Base-by-base conservation (phyloP, 495 filamentous ascomycete species). In the Aspergillus diversus region DNA sequence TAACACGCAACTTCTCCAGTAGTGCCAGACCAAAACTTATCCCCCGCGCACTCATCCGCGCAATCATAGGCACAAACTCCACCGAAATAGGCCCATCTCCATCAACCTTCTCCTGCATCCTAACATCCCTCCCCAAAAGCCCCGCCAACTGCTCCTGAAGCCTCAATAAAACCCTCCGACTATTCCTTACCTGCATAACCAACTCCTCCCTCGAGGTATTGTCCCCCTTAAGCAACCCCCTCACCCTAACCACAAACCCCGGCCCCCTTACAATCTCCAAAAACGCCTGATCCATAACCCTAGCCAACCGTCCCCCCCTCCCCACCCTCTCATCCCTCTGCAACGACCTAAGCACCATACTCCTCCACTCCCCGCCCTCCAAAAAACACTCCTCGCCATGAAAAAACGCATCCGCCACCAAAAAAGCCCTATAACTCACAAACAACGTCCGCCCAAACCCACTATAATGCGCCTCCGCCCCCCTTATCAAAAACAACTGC, bases 361-460 rank as follows among this genome's bases (percentile, higher is more conserved):
- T 15, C 13, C 1, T 34, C 57, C 57, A 60, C 9, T 35, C 46
- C 2, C 9, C 15, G 46, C 21, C 47, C 3, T 16, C 57, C 2
- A 60, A 16, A 27, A 60, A 60, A 52, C 57, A 60, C 11, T 8
- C 9, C 37, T 60, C 57, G 4, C 13, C 31, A 3, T 12, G 31
- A 8, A 37, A 33, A 8, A 60, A 37, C 3, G 57, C 57, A n/a
- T 52, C 57, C 7, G 47, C 57, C 8, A 60, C 47, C 2, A 60
- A 39, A 39, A 60, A 52, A 5, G 32, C 32, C 33, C 57, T 21
- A 33, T 13, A 51, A 1, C 21, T 35, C 11, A 60, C 6, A 34
- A 60, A 27, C 7, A 52, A 13, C 9, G 57, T 60, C 8, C 57
- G 46, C 2, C 31, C 15, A 31, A 60, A 60, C 27, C 57, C 57